phyloP scores from a whole-genome alignment of 805 yeast genomes.

The Ogataea allantospora region DNA sequence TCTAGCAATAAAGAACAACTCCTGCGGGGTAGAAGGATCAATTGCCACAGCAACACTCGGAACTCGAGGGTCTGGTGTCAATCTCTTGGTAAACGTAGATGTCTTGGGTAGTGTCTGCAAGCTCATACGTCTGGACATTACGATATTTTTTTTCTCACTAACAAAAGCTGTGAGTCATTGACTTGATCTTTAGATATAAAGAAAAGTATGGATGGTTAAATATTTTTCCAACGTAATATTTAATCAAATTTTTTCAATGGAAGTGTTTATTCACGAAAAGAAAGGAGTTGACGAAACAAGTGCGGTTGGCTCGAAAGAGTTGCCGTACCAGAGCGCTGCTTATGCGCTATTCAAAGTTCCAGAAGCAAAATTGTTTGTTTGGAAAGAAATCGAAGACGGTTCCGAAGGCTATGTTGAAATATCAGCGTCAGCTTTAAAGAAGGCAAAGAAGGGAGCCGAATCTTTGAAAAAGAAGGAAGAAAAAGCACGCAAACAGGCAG shows the following conservation, averaged over 20 bases:
- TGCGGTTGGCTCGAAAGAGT: constrained; percentile 59
- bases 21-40: constrained; percentile 28
- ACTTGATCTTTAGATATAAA: not conserved
- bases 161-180: not conserved
- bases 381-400: constrained; percentile 57
- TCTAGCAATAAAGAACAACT: constrained; percentile 51
- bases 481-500: constrained; percentile 59
- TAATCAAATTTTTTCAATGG: constrained; percentile 17
- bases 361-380: constrained; percentile 53
- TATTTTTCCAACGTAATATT: not conserved
- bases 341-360: constrained; percentile 62
- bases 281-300: constrained; percentile 63
- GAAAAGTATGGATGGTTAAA: not conserved
- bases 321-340: constrained; percentile 82
- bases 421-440: constrained; percentile 87
- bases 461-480: constrained; percentile 81
- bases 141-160: not conserved
- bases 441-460: constrained; percentile 94
- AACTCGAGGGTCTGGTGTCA: constrained; percentile 32
- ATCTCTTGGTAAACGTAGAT: constrained; percentile 27
- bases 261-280: constrained; percentile 68
- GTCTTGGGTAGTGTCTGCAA: constrained; percentile 29
- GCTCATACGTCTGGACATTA: constrained; percentile 12
- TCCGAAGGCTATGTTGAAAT: constrained; percentile 66
- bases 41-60: constrained; percentile 29